Conservation (phyloP, 2,329 filamentous ascomycete genomes). For the Aspergillus uvarum region DNA sequence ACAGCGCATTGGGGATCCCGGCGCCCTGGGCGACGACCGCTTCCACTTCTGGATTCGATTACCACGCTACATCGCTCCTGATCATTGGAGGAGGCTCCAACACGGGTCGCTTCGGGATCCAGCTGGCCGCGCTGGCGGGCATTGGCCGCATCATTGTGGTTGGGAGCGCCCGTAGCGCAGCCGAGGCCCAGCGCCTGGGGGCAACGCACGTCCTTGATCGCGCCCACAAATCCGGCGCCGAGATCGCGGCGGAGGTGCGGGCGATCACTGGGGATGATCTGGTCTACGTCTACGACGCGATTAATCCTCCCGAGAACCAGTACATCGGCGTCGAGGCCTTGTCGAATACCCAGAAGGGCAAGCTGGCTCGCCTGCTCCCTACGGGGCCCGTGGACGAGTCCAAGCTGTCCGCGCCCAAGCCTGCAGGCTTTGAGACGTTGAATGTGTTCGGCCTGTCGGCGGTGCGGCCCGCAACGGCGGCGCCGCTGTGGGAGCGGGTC, state of each 20-base stretch:
- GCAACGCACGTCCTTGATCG: conserved; percentile 47
- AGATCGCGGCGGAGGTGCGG: conserved; percentile 33
- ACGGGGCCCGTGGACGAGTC: conserved; percentile 23
- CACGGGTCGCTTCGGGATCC: conserved; percentile 25
- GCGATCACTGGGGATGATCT: conserved; percentile 42
- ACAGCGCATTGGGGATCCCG: not conserved
- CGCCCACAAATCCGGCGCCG: conserved; percentile 22
- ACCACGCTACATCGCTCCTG: conserved; percentile 18
- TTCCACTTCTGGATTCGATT: conserved; percentile 15
- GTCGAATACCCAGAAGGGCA: conserved; percentile 38
- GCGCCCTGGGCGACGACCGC: conserved; percentile 10
- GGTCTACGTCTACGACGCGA: conserved; percentile 40
- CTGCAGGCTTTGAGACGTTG: conserved; percentile 29
- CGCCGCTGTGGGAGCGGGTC: conserved; percentile 34
- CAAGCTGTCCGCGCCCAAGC: conserved; percentile 31
- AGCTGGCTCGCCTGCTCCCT: conserved; percentile 25
- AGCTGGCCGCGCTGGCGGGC: conserved; percentile 30
- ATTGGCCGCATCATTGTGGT: conserved; percentile 43
- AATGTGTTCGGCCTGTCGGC: conserved; percentile 6
- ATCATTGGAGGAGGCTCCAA: conserved; percentile 28
- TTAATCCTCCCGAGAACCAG: conserved; percentile 29
- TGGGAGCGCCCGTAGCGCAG: conserved; percentile 27
- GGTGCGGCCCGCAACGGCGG: conserved; percentile 27
- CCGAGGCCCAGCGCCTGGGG: conserved; percentile 35
- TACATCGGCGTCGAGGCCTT: conserved; percentile 35